Conservation (phyloP, 768 basidiomycete genomes). For the Boletus rufocinnamomeus region DNA sequence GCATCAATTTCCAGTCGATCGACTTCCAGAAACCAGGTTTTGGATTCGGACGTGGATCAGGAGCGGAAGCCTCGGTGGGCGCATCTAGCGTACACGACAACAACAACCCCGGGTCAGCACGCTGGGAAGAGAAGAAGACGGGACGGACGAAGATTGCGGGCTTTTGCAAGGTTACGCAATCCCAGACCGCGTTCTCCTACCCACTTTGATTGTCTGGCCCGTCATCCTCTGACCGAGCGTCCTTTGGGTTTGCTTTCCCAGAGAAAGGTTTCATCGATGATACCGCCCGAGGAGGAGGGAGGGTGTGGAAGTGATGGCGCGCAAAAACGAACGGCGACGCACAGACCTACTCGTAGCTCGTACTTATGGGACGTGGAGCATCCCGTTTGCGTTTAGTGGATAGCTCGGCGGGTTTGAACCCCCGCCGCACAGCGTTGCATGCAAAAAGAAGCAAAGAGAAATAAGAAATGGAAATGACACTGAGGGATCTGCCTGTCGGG, state of each 20-base stretch:
- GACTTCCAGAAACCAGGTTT: constrained; percentile 30
- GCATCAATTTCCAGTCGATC: constrained; percentile 33
- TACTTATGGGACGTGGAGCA: neutral
- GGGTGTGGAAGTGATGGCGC: neutral
- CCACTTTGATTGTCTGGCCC: constrained; percentile 3
- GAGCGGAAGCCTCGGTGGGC: neutral
- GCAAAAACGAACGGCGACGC: neutral
- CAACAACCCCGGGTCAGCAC: neutral
- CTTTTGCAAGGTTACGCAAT: neutral
- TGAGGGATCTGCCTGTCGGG: neutral
- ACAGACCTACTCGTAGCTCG: neutral
- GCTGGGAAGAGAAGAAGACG: neutral
- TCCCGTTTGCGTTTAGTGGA: neutral
- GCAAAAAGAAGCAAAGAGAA: neutral
- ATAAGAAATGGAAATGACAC: neutral
- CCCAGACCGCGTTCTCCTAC: neutral
- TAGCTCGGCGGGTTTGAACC: neutral
- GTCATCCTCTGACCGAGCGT: neutral
- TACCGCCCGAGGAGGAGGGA: neutral
- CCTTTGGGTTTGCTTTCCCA: constrained; percentile 1
- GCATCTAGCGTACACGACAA: constrained; percentile 3
- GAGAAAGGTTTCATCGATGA: constrained; percentile 14
- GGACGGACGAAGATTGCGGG: neutral
- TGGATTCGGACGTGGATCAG: neutral
- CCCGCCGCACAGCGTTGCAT: neutral